Conservation (phyloP, 495 filamentous ascomycete species). For the Penicillium ochrochloron region DNA sequence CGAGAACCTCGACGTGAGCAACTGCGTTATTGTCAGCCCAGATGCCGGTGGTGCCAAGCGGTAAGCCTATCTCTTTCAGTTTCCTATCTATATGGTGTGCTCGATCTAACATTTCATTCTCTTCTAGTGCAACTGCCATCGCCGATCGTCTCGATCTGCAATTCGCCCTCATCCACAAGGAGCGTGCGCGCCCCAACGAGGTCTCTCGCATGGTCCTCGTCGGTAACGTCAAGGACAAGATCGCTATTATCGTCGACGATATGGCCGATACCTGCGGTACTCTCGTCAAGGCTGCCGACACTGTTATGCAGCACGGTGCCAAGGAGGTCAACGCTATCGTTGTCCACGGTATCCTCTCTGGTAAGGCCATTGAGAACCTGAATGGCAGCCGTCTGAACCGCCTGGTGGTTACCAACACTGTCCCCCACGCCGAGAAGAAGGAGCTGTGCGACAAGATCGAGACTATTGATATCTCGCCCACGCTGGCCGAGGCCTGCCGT, state of each 20-base stretch:
- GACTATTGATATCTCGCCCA: slow-evolving; percentile 93
- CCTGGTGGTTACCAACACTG: slow-evolving; percentile 96
- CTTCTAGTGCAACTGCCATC: slow-evolving; percentile 80
- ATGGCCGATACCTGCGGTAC: slow-evolving; percentile 95
- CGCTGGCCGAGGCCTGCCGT: slow-evolving; percentile 69
- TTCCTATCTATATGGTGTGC: not conserved
- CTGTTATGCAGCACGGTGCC: slow-evolving; percentile 87
- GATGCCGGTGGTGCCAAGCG: slow-evolving; percentile 97
- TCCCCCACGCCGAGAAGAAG: slow-evolving; percentile 80
- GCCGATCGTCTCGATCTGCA: slow-evolving; percentile 91
- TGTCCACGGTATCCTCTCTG: slow-evolving; percentile 92
- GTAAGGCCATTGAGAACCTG: slow-evolving; percentile 86
- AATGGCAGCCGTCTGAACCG: slow-evolving; percentile 77
- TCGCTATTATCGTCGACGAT: slow-evolving; percentile 81
- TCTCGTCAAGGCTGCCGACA: slow-evolving; percentile 88
- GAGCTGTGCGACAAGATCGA: slow-evolving; percentile 75
- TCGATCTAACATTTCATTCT: not conserved
- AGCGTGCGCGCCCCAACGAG: slow-evolving; percentile 92
- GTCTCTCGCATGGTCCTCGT: slow-evolving; percentile 93
- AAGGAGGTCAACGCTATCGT: slow-evolving; percentile 90
- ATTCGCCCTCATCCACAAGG: slow-evolving; percentile 99
- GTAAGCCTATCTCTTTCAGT: slow-evolving; percentile 49
- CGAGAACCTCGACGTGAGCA: slow-evolving; percentile 79
- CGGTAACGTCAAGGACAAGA: slow-evolving; percentile 63
- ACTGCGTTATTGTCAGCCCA: slow-evolving; percentile 93